These are phyloP conservation scores for Ganoderma resinaceum DNA, from an alignment of 1,284 basidiomycete species.

Conservation along the genomic window DNA sequence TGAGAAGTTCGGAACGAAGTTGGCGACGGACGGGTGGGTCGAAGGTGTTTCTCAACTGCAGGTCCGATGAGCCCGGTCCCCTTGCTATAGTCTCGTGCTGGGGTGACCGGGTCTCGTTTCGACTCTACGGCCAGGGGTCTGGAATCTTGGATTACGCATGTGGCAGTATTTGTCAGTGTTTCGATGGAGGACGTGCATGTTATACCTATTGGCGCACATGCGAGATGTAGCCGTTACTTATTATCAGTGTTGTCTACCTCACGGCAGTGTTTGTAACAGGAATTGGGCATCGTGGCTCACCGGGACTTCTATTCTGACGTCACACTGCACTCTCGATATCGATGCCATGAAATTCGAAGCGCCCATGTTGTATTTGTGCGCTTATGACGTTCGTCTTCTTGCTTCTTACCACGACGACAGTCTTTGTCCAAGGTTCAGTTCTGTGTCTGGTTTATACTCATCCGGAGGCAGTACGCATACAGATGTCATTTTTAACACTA, in stretches of 20 bases:
- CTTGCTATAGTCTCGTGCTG: too few relatives aligned
- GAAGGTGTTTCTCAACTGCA: background rate
- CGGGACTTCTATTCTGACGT: too few relatives aligned
- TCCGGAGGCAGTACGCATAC: background rate
- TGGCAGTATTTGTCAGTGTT: too few relatives aligned
- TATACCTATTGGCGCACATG: background rate
- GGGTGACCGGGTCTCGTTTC: too few relatives aligned
- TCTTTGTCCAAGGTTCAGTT: background rate
- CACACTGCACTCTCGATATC: too few relatives aligned
- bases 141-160: too few relatives aligned
- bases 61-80: background rate
- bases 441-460: too few relatives aligned
- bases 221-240: background rate
- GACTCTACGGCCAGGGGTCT: too few relatives aligned
- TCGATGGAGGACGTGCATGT: background rate
- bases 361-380: background rate
- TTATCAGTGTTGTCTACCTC: background rate
- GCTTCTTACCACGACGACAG: background rate
- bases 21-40: background rate
- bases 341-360: too few relatives aligned
- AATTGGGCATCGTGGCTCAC: too few relatives aligned
- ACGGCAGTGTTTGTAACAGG: background rate
- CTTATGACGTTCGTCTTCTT: background rate
- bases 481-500: background rate
- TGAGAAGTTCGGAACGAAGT: background rate